Evolutionary conservation across 192 early-diverging fungal species (phyloP).

Genomic region (Tieghemiomyces parasiticus): DNA sequence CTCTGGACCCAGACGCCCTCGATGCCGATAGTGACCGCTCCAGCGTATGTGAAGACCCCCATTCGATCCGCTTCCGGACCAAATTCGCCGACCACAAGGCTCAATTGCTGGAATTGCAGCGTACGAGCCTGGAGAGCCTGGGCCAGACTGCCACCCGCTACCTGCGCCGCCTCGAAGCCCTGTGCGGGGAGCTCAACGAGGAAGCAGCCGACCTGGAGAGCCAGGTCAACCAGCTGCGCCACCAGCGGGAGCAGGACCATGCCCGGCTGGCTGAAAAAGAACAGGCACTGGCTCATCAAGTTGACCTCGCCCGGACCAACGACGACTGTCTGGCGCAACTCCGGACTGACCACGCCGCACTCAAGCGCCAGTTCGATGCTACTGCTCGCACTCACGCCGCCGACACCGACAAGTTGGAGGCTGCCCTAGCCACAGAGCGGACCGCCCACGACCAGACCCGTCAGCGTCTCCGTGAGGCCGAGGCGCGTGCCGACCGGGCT

Average conservation of each 20-base stretch:
- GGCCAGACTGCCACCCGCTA: background rate
- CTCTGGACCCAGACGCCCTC: background rate
- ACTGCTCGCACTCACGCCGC: background rate
- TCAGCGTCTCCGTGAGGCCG: background rate
- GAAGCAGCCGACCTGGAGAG: conserved; percentile 5
- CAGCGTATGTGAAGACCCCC: conserved; percentile 5
- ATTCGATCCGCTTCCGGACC: background rate
- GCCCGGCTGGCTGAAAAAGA: background rate
- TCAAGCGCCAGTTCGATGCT: background rate
- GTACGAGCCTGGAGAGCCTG: background rate
- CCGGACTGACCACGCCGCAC: background rate
- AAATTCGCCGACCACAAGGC: background rate
- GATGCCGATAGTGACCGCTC: background rate
- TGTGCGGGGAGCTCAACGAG: background rate
- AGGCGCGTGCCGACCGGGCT: background rate
- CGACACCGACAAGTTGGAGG: background rate
- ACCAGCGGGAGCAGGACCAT: background rate
- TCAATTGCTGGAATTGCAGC: background rate
- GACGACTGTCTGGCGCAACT: background rate
- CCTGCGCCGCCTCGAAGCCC: background rate
- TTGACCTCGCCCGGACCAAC: background rate
- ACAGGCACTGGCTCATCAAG: background rate
- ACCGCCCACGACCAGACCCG: background rate
- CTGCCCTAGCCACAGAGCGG: background rate
- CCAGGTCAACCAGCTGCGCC: background rate